Evolutionary conservation across 2,329 filamentous ascomycete species (phyloP).

Genomic region (Penicillium freii): DNA sequence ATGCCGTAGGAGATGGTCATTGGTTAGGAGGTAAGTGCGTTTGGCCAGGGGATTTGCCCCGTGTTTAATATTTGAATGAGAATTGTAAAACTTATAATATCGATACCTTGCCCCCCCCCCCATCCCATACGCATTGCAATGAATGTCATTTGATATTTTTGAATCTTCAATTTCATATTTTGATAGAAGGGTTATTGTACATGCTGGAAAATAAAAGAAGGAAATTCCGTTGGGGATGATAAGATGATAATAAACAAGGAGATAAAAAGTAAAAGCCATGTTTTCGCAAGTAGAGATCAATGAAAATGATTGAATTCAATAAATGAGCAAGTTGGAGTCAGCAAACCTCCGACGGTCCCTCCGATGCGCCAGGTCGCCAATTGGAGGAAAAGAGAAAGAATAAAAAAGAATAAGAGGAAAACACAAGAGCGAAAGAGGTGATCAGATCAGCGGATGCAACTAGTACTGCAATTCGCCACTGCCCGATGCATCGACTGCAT

Average conservation of each 20-base stretch:
- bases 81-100: background rate
- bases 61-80: background rate
- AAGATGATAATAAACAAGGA: background rate
- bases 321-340: conserved; percentile 12
- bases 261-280: conserved; percentile 1
- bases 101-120: no score
- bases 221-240: background rate
- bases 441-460: background rate
- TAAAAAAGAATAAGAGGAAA: background rate
- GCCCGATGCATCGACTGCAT: conserved; percentile 73
- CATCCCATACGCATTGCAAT: background rate
- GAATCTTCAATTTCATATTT: conserved; percentile 11
- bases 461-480: conserved; percentile 90
- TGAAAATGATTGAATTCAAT: conserved; percentile 3
- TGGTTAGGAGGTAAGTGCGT: background rate
- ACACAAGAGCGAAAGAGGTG: background rate
- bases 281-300: background rate
- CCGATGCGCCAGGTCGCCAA: conserved; percentile 19
- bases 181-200: conserved; percentile 19
- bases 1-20: conserved; percentile 38
- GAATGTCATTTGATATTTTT: background rate
- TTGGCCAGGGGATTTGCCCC: no score
- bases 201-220: conserved; percentile 12
- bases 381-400: background rate
- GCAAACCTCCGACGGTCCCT: conserved; percentile 12